Conservation (phyloP, 2,329 filamentous ascomycete genomes). For the Colletotrichum sp. region DNA sequence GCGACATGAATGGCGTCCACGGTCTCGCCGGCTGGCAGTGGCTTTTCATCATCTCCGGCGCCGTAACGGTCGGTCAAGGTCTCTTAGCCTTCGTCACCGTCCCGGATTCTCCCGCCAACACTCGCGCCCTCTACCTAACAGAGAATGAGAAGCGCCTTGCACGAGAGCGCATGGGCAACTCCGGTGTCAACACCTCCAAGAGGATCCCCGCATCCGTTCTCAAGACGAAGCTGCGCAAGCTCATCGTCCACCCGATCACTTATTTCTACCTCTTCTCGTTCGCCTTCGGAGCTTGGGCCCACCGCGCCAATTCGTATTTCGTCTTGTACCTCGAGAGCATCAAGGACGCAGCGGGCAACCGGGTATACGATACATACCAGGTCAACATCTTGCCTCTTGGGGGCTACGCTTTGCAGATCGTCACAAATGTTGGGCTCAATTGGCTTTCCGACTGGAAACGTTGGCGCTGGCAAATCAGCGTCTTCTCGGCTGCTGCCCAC, state of each 20-base stretch:
- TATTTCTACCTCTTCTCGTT: slow-evolving; percentile 35
- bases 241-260: slow-evolving; percentile 33
- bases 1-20: slow-evolving; percentile 42
- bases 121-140: slow-evolving; percentile 32
- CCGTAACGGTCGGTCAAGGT: slow-evolving; percentile 46
- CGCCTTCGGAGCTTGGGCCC: slow-evolving; percentile 32
- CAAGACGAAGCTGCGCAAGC: slow-evolving; percentile 28
- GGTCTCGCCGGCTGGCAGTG: slow-evolving; percentile 50
- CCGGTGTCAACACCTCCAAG: slow-evolving; percentile 32
- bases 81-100: slow-evolving; percentile 44
- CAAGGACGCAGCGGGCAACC: slow-evolving; percentile 27
- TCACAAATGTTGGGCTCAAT: slow-evolving; percentile 38
- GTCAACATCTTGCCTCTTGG: slow-evolving; percentile 35
- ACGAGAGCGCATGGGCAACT: slow-evolving; percentile 29
- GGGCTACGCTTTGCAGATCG: slow-evolving; percentile 37
- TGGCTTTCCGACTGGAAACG: slow-evolving; percentile 40
- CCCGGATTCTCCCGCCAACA: slow-evolving; percentile 33
- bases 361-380: slow-evolving; percentile 33
- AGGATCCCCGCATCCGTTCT: slow-evolving; percentile 29
- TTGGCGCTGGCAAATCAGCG: slow-evolving; percentile 44
- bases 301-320: slow-evolving; percentile 36
- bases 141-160: slow-evolving; percentile 31
- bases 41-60: slow-evolving; percentile 50
- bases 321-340: slow-evolving; percentile 38
- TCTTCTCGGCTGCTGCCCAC: slow-evolving; percentile 31